A percentile compares a stretch with the other conserved stretches of the same genome.
phyloP scores from a whole-genome alignment of 345 rosid species.

The Bruguiera parviflora region DNA sequence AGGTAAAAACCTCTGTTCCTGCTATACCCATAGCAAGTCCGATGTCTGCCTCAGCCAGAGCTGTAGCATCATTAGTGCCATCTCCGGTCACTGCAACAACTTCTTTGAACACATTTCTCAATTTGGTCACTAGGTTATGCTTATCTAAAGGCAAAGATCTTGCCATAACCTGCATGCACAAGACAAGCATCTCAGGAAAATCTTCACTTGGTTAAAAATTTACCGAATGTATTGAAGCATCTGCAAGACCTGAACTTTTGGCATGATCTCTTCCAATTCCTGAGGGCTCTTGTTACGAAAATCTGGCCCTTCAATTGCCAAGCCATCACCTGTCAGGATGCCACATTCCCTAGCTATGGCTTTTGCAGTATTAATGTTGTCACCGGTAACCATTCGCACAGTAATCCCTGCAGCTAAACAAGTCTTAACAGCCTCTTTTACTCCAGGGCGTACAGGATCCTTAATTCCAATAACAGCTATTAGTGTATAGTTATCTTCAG shows the following conservation, averaged over 20 bases:
- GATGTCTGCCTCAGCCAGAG: constrained; percentile 34
- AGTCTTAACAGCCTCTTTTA: constrained; percentile 31
- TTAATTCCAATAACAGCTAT: constrained; percentile 30
- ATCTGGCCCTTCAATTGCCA: constrained; percentile 72
- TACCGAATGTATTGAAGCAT: background rate
- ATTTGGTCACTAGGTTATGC: constrained; percentile 30
- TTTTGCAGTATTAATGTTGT: constrained; percentile 34
- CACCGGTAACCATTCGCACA: constrained; percentile 35
- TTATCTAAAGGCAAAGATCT: constrained; percentile 31
- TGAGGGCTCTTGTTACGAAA: constrained; percentile 55
- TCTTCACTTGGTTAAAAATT: background rate
- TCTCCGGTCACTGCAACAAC: constrained; percentile 36
- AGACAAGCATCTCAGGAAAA: background rate
- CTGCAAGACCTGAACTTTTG: constrained; percentile 44
- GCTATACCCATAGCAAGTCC: constrained; percentile 38
- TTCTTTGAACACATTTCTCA: constrained; percentile 24
- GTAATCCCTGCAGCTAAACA: constrained; percentile 30
- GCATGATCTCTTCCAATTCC: constrained; percentile 53
- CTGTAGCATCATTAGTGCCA: constrained; percentile 36
- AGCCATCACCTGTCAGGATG: constrained; percentile 37
- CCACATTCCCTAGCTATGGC: constrained; percentile 40
- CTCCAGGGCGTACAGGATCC: constrained; percentile 36
- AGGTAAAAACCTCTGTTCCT: constrained; percentile 30
- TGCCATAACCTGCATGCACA: constrained; percentile 30
- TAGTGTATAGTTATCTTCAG: constrained; percentile 58